Base-by-base conservation (phyloP, 768 basidiomycete species). In the Paxillus ammoniavirescens region DNA sequence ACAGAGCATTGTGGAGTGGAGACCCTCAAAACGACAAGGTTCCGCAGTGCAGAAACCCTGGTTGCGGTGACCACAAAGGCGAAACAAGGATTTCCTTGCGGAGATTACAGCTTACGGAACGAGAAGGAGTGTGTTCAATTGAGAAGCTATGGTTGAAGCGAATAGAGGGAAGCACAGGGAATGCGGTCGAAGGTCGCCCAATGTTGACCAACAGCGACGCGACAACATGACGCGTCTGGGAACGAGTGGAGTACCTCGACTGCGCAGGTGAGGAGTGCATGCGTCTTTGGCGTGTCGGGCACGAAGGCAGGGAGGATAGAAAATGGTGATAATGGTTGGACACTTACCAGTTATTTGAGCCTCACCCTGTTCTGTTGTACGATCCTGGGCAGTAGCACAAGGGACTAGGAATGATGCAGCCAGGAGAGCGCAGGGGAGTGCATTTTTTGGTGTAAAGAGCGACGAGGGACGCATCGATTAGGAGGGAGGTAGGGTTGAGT, bases 281-380 rank as follows among this genome's bases (percentile, higher is more conserved):
- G 35, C 14, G 8, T 2, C n/a, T 10, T 14, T 23, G 31, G 31
- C 31, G 31, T 31, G 31, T 31, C 31, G 8, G 1, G 7, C 8
- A 31, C 7, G 31, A 31, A 3, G 6, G 3, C 26, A 4, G 6
- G 26, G 26, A 26, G 4, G 31, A 35, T 4, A 17, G 38, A 44
- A 14, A 17, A 38, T 5, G 26, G 42, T 21, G 2, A 18, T 4
- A 18, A 14, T 26, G 26, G 26, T 26, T 2, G 26, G 26, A 3
- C 4, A 63, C 69, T 42, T 38, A 75, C 77, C 68, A 46, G 62
- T 58, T n/a, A 76, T 74, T 15, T 71, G 58, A 0, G 72, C 70
- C 55, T 75, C 77, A 17, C 64, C 67, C 12, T 65, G 64, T 47
- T 74, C 73, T 1, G 69, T 63, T 1, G 72, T 64, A 38, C 70